These are phyloP conservation scores for Candida maris DNA, from an alignment of 805 yeast genomes.

Conservation along the genomic window DNA sequence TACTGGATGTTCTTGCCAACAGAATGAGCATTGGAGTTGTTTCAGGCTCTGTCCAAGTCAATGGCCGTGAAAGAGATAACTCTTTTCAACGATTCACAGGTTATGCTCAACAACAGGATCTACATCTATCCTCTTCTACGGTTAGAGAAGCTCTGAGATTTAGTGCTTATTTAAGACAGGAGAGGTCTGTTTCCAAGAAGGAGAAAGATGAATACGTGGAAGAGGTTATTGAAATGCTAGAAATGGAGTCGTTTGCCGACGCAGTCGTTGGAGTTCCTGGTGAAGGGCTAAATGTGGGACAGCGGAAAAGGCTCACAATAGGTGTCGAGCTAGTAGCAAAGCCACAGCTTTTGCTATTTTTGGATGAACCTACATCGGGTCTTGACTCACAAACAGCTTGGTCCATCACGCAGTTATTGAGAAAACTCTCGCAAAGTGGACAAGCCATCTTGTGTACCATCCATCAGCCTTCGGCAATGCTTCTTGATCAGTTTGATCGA, in stretches of 20 bases:
- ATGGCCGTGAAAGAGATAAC: constrained; percentile 44
- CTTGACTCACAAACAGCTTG: constrained; percentile 56
- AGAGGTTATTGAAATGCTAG: constrained; percentile 35
- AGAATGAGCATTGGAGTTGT: constrained; percentile 48
- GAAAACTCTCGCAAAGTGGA: constrained; percentile 45
- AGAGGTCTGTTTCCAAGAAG: constrained; percentile 32
- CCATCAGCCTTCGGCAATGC: constrained; percentile 45
- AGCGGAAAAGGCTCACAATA: constrained; percentile 48
- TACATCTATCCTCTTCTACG: constrained; percentile 45
- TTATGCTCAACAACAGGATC: constrained; percentile 54
- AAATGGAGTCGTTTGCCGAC: constrained; percentile 44
- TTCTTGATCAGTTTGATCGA: constrained; percentile 41
- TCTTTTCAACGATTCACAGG: constrained; percentile 54
- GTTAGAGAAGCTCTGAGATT: constrained; percentile 47
- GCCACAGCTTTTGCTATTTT: constrained; percentile 47
- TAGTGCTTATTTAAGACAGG: constrained; percentile 46
- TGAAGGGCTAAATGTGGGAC: constrained; percentile 50
- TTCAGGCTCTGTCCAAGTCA: constrained; percentile 52
- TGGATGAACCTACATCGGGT: constrained; percentile 61
- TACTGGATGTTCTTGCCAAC: constrained; percentile 48
- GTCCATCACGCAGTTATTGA: constrained; percentile 50
- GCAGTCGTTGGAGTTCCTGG: constrained; percentile 48
- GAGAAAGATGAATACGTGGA: constrained; percentile 43
- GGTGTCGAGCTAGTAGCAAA: constrained; percentile 54
- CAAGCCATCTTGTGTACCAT: constrained; percentile 57